A percentile compares a stretch with the other conserved stretches of the same genome.
Evolutionary conservation across 2,329 filamentous ascomycete species (phyloP).

Genomic region (Alternaria infectoria): DNA sequence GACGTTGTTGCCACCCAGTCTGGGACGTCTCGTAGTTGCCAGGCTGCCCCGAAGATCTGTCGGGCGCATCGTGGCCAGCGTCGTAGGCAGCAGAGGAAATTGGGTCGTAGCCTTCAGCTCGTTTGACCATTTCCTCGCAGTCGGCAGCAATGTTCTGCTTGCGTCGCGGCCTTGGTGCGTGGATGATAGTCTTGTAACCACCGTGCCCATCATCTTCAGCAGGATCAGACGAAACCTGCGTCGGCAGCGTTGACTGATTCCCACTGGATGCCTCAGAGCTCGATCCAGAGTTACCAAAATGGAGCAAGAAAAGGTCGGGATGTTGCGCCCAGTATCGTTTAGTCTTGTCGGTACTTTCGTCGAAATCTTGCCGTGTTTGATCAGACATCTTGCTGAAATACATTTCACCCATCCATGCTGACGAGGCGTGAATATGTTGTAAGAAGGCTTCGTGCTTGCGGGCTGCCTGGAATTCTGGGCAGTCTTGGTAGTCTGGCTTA

Average conservation of each 20-base stretch:
- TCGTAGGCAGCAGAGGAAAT: accelerated
- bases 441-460: not conserved
- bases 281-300: not conserved
- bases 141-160: not conserved
- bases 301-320: not conserved
- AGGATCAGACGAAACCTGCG: not conserved
- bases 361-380: no score
- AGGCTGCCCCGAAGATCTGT: accelerated
- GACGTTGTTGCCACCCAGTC: not conserved
- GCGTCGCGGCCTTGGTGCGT: not conserved
- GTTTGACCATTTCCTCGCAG: not conserved
- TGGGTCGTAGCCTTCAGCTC: no score
- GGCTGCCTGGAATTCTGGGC: not conserved
- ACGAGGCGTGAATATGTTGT: accelerated
- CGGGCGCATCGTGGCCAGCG: not conserved
- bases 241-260: not conserved
- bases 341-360: not conserved
- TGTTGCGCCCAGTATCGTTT: not conserved
- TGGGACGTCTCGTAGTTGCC: not conserved
- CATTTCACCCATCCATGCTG: not conserved
- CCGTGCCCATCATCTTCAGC: not conserved
- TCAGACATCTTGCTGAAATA: not conserved
- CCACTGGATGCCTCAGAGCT: no score
- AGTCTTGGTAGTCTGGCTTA: not conserved
- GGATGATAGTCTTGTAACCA: not conserved